Evolutionary conservation across 75 land plant species (phyloP).

Genomic region (Pinus taeda): DNA sequence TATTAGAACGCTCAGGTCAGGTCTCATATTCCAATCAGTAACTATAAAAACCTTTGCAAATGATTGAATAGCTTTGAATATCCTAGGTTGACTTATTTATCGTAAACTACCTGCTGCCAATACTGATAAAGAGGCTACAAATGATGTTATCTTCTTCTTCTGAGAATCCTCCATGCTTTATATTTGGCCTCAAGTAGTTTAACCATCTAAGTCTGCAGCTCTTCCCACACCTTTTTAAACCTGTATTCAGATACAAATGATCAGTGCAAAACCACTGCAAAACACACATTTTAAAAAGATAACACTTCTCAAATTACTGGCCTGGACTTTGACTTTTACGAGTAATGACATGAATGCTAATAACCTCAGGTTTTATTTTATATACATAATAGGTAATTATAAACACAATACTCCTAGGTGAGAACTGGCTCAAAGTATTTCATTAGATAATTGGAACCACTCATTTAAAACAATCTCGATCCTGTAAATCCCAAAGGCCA

Average conservation of each 20-base stretch:
- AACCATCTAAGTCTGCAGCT: constrained; percentile 84
- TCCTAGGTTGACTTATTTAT: not conserved
- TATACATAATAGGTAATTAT: not conserved
- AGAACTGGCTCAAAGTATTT: no score
- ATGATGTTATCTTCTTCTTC: constrained; percentile 71
- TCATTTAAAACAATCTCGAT: no score
- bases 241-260: constrained; percentile 11
- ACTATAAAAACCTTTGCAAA: no score
- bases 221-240: constrained; percentile 74
- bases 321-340: not conserved
- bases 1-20: not conserved
- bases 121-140: constrained; percentile 38
- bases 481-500: no score
- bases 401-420: not conserved
- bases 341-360: not conserved
- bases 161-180: constrained; percentile 73
- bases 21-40: not conserved
- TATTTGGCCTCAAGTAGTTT: constrained; percentile 71
- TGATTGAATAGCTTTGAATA: not conserved
- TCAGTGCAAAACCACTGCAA: not conserved
- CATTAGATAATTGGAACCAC: no score
- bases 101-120: constrained; percentile 47
- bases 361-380: not conserved
- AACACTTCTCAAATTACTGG: not conserved
- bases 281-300: not conserved